phyloP scores from a whole-genome alignment of 345 rosid genomes.

The Pseudoturritis turrita region DNA sequence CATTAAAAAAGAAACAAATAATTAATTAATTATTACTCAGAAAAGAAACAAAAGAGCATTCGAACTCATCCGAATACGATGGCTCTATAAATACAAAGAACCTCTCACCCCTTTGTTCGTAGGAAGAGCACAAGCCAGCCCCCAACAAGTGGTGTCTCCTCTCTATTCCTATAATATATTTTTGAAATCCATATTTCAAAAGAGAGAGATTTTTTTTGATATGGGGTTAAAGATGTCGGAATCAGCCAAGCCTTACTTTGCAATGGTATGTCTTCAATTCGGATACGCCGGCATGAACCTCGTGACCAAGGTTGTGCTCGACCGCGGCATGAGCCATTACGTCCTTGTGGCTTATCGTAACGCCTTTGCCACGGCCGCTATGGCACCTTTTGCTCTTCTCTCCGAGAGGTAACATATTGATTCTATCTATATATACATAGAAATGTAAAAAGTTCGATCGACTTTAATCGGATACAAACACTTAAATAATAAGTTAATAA shows the following conservation, averaged over 20 bases:
- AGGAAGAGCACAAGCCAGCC: conserved; percentile 19
- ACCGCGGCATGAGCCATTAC: conserved; percentile 74
- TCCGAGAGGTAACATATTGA: conserved; percentile 54
- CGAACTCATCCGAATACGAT: conserved; percentile 29
- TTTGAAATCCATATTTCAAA: not conserved
- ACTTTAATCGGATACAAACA: not conserved
- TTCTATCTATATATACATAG: not conserved
- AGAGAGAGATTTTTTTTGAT: conserved; percentile 2
- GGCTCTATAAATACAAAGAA: conserved; percentile 30
- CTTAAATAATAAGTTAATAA: not conserved
- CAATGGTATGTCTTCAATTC: conserved; percentile 86
- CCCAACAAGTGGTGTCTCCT: conserved; percentile 16
- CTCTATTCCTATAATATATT: not conserved
- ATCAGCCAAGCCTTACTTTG: conserved; percentile 68
- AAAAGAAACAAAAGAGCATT: conserved; percentile 7
- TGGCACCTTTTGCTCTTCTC: conserved; percentile 71
- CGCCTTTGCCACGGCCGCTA: conserved; percentile 55
- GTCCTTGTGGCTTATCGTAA: conserved; percentile 81
- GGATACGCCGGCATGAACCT: conserved; percentile 95
- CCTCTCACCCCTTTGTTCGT: conserved; percentile 22
- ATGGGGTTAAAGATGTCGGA: conserved; percentile 51
- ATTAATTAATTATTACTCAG: not conserved
- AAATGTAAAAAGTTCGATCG: not conserved
- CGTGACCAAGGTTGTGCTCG: conserved; percentile 74
- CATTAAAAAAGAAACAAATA: not conserved